Conservation (phyloP, 768 basidiomycete genomes). For the Calocera viscosa region DNA sequence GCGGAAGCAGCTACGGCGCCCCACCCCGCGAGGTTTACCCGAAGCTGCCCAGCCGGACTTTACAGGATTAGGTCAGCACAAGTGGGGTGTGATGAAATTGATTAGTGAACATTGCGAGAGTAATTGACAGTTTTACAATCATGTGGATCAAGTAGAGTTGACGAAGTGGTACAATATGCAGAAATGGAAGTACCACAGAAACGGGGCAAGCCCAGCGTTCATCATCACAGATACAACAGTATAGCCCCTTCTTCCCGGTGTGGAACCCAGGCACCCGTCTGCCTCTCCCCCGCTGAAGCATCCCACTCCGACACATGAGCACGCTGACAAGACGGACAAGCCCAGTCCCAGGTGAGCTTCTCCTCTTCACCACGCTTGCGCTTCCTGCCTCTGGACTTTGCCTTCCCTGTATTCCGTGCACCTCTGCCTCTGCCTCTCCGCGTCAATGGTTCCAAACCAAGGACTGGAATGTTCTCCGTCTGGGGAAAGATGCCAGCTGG, state of each 20-base stretch:
- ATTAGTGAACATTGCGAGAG: no score
- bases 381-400: not conserved
- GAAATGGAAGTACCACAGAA: not conserved
- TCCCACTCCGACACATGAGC: not conserved
- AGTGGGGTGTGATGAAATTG: no score
- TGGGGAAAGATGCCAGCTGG: not conserved
- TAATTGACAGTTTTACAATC: no score
- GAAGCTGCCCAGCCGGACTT: not conserved
- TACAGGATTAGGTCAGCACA: no score
- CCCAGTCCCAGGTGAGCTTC: not conserved
- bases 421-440: not conserved
- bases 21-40: not conserved
- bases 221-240: not conserved
- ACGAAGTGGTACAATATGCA: not conserved
- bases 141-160: not conserved
- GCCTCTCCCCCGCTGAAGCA: not conserved
- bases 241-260: not conserved
- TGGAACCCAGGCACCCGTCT: not conserved
- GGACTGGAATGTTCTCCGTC: not conserved
- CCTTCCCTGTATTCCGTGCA: not conserved
- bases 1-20: not conserved
- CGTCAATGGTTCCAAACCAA: not conserved
- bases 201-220: not conserved
- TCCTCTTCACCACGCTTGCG: slow-evolving; percentile 4
- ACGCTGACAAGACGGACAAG: not conserved